These are phyloP conservation scores for Dioszegia hungarica DNA, from an alignment of 768 basidiomycete genomes.

Conservation along the genomic window DNA sequence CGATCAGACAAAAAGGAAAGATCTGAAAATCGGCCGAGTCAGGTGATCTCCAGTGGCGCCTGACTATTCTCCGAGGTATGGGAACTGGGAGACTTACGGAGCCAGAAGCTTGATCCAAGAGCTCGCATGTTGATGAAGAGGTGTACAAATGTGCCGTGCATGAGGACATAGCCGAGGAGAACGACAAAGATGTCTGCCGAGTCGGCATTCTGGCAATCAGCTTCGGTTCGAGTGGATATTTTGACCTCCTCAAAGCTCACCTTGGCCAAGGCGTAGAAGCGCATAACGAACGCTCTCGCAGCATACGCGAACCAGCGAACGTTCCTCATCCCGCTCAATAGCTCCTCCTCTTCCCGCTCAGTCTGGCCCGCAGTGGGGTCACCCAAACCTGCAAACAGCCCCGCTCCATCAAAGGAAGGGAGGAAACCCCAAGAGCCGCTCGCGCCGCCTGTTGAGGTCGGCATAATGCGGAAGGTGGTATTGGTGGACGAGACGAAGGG, in stretches of 20 bases:
- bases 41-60: not conserved
- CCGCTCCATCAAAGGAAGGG: slow-evolving; percentile 35
- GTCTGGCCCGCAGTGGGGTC: slow-evolving; percentile 54
- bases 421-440: slow-evolving; percentile 36
- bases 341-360: slow-evolving; percentile 56
- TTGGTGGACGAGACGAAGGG: slow-evolving; percentile 23
- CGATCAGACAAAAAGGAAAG: not conserved
- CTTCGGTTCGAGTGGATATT: not conserved
- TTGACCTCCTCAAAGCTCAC: slow-evolving; percentile 48
- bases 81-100: slow-evolving; percentile 47
- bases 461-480: slow-evolving; percentile 28
- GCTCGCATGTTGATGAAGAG: slow-evolving; percentile 82
- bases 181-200: slow-evolving; percentile 93
- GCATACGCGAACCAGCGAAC: slow-evolving; percentile 90
- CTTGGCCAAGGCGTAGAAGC: slow-evolving; percentile 84
- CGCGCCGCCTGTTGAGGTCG: slow-evolving; percentile 8
- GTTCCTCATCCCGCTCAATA: slow-evolving; percentile 69
- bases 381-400: slow-evolving; percentile 29
- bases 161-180: slow-evolving; percentile 84
- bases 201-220: slow-evolving; percentile 68
- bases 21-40: not conserved
- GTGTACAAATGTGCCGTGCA: slow-evolving; percentile 92
- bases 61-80: not conserved
- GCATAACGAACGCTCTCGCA: slow-evolving; percentile 62
- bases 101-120: slow-evolving; percentile 71